Evolutionary conservation across 805 yeast species (phyloP).

Genomic region (Cyberlindnera nakhonratchasimensis): DNA sequence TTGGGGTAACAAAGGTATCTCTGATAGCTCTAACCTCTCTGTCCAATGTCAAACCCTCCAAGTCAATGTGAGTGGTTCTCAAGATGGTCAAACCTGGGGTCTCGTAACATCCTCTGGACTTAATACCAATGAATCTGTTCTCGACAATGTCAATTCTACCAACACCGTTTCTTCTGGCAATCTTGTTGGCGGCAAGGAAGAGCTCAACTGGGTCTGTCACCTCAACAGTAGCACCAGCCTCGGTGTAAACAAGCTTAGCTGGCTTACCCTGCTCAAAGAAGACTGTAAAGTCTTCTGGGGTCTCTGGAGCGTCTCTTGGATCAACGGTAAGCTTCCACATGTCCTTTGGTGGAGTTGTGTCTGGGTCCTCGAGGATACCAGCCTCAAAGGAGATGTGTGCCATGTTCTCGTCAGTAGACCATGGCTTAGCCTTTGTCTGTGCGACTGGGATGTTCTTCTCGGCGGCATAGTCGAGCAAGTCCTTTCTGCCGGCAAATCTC

Average conservation of each 20-base stretch:
- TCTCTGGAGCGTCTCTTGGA: conserved; percentile 91
- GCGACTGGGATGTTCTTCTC: conserved; percentile 89
- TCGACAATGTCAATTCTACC: conserved; percentile 99
- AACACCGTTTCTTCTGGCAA: conserved; percentile 99
- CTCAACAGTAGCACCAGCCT: conserved; percentile 51
- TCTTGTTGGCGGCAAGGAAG: conserved; percentile 86
- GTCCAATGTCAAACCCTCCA: conserved; percentile 95
- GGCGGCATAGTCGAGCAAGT: conserved; percentile 89
- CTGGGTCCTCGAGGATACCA: conserved; percentile 98
- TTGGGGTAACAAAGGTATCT: conserved; percentile 92
- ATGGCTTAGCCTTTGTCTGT: conserved; percentile 98
- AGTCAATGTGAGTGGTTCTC: conserved; percentile 91
- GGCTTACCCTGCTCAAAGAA: conserved; percentile 87
- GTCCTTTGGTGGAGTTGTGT: conserved; percentile 98
- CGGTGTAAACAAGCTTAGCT: conserved; percentile 63
- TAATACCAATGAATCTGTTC: conserved; percentile 97
- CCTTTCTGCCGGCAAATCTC: conserved; percentile 98
- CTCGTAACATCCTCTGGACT: conserved; percentile 99
- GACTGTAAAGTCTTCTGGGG: conserved; percentile 85
- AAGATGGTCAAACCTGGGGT: conserved; percentile 96
- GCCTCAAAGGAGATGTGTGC: conserved; percentile 99
- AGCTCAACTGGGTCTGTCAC: conserved; percentile 89
- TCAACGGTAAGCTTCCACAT: conserved; percentile 99
- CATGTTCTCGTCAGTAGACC: conserved; percentile 99
- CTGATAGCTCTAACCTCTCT: conserved; percentile 97